Conservation (phyloP, 83 land plant genomes). For the Thuja plicata region DNA sequence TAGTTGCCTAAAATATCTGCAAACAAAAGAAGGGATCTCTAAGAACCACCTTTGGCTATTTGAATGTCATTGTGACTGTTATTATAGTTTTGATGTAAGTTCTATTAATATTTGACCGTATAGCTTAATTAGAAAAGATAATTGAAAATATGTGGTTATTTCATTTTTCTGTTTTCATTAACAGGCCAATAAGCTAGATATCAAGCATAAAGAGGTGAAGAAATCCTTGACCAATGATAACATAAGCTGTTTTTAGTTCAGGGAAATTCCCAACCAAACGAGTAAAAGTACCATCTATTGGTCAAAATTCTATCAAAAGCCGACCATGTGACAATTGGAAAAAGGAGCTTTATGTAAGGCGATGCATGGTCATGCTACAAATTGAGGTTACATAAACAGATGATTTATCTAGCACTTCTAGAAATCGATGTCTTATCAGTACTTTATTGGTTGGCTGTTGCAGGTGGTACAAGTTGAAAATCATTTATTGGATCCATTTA, state of each 20-base stretch:
- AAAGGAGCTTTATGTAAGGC: neutral
- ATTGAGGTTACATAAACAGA: neutral
- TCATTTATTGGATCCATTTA: neutral
- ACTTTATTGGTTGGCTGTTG: neutral
- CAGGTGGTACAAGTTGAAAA: neutral
- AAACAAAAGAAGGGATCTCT: neutral
- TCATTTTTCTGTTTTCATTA: neutral
- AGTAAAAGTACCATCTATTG: neutral
- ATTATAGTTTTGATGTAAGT: neutral
- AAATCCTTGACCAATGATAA: neutral
- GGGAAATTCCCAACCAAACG: neutral
- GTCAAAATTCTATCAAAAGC: too few species aligned
- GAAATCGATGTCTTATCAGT: neutral
- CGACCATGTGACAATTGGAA: too few species aligned
- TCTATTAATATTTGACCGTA: neutral
- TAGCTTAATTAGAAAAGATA: neutral
- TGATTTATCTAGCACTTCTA: neutral
- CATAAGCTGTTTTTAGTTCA: neutral
- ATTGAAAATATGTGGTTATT: neutral
- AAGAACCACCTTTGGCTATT: neutral
- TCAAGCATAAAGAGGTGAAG: neutral
- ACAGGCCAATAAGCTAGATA: neutral
- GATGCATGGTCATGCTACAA: neutral
- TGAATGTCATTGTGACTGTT: neutral
- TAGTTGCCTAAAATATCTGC: constrained; percentile 35